Base-by-base conservation (phyloP, 2,329 filamentous ascomycete genomes). In the Aspergillus fischeri region DNA sequence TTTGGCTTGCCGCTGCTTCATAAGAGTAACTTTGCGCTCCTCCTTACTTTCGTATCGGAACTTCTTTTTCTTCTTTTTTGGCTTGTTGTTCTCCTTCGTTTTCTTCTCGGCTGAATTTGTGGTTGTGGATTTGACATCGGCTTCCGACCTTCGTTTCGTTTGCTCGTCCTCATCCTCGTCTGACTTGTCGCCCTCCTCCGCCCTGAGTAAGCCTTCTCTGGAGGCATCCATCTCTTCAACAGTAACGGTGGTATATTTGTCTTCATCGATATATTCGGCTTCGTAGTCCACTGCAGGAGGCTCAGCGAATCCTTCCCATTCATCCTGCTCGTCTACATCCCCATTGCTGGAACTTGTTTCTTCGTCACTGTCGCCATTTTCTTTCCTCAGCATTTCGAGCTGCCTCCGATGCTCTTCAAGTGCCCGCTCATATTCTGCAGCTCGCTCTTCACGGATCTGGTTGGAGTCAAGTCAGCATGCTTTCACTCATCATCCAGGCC, bases 231-330 rank as follows among this genome's bases (percentile, higher is more conserved):
- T 91, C 10, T 90, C 88, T 72, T 97, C 93, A 1, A 99, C 87
- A 0, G 91, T 97, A 27, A 99, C 94, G 0, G 91, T 96, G 0
- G 94, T 97, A 73, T 91, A 97, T 70, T 89, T 90, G 73, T 97
- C 93, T 73, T 97, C 94, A 73, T 99, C 94, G 63, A 97, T 85
- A 76, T 97, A 99, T 73, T 97, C 92, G 64, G 93, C 92, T 72
- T 96, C 90, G 65, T 91, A 86, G 70, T 95, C 87, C 48, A 94
- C 75, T 6, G 77, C 76, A 24, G 85, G 81, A 42, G 73, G 75
- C 20, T 76, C 75, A 38, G 68, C 78, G 53, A 92, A 81, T 0
- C 88, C 90, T 52, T 80, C 80, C 86, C 88, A 92, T 65, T 86
- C 83, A 14, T 82, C 78, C 1, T 77, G 76, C 1, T 79, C 78